Conservation (phyloP, 2,329 filamentous ascomycete species). For the Epichloe typhina region DNA sequence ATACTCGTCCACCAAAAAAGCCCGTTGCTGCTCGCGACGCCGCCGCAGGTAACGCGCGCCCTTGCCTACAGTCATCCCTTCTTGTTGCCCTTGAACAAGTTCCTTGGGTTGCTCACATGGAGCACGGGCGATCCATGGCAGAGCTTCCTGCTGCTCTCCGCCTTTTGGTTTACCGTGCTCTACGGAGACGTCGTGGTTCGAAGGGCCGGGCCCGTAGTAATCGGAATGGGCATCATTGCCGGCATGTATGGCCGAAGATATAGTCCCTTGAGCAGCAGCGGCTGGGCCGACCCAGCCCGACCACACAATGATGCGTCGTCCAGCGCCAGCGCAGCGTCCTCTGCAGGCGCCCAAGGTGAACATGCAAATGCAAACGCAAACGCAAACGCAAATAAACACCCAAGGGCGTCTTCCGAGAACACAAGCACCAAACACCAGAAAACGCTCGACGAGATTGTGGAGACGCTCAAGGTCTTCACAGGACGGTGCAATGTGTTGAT, state of each 20-base stretch:
- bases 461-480: conserved; percentile 82
- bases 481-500: conserved; percentile 83
- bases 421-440: conserved; percentile 71
- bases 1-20: conserved; percentile 99
- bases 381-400: conserved; percentile 23
- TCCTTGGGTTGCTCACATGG: conserved; percentile 83
- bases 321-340: conserved; percentile 8
- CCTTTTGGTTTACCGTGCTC: conserved; percentile 74
- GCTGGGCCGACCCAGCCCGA: conserved; percentile 44
- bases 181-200: conserved; percentile 79
- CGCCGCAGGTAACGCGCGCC: conserved; percentile 85
- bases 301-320: conserved; percentile 17
- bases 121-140: conserved; percentile 91
- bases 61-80: conserved; percentile 95
- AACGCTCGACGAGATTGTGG: conserved; percentile 92
- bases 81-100: conserved; percentile 72
- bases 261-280: conserved; percentile 78
- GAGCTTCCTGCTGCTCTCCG: conserved; percentile 77
- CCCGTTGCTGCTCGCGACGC: conserved; percentile 80
- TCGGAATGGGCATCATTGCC: conserved; percentile 66
- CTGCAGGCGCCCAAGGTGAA: conserved; percentile 14
- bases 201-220: conserved; percentile 69
- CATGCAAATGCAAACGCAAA: conserved; percentile 12
- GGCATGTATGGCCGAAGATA: conserved; percentile 90
- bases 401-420: conserved; percentile 39